Percentiles rank a stretch among this genome's conserved stretches.
These are phyloP conservation scores for Camelina hispida DNA, from an alignment of 345 rosid genomes.

Conservation along the genomic window DNA sequence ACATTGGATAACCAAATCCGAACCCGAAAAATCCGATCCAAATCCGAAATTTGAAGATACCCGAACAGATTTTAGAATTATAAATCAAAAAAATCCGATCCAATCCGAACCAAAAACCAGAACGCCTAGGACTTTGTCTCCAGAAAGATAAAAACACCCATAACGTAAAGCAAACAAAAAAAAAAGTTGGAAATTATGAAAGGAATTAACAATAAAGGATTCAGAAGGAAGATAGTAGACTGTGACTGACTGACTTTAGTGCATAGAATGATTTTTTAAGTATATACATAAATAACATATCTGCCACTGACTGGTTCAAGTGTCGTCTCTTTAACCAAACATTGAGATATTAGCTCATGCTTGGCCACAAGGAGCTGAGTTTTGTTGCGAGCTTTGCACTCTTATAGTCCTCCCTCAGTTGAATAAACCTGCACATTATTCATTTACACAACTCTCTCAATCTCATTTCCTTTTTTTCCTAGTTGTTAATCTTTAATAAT, in stretches of 20 bases:
- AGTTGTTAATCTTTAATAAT: neutral
- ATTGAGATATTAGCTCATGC: slow-evolving; percentile 54
- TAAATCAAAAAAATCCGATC: too few species aligned
- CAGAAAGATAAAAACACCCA: neutral
- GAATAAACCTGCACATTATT: slow-evolving; percentile 71
- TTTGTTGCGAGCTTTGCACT: slow-evolving; percentile 89
- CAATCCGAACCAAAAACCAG: too few species aligned
- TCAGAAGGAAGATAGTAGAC: neutral
- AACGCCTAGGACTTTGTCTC: too few species aligned
- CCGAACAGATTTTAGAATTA: too few species aligned
- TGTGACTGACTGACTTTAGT: neutral
- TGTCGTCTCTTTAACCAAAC: slow-evolving; percentile 8
- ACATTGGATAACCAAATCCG: too few species aligned
- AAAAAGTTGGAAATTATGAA: neutral
- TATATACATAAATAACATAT: slow-evolving; percentile 23
- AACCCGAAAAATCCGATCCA: too few species aligned
- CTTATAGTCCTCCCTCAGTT: slow-evolving; percentile 94
- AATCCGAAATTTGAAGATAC: too few species aligned
- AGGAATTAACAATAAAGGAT: neutral
- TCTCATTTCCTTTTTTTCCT: neutral
- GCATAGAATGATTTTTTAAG: neutral
- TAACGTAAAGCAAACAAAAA: neutral
- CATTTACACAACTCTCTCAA: neutral
- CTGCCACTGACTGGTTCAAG: slow-evolving; percentile 8
- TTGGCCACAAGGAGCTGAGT: slow-evolving; percentile 82